Conservation (phyloP, 495 filamentous ascomycete species). For the Penicillium manginii region DNA sequence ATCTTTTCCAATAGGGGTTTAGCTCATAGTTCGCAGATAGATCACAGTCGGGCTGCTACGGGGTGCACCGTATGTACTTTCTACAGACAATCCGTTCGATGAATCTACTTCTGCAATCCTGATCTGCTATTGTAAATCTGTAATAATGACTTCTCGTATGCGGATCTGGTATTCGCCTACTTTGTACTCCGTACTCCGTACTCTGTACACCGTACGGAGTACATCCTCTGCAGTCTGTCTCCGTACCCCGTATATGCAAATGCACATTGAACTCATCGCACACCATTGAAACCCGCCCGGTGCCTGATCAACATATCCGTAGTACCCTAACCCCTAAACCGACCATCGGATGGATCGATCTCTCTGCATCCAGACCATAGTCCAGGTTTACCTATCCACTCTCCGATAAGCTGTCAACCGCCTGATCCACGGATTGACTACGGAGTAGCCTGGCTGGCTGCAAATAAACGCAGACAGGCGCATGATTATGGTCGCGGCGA, state of each 20-base stretch:
- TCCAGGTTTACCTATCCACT: background rate
- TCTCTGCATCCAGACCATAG: background rate
- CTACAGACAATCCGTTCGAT: background rate
- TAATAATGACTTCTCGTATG: background rate
- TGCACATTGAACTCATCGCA: background rate
- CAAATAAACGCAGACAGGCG: background rate
- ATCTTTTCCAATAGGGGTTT: background rate
- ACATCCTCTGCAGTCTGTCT: background rate
- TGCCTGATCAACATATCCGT: background rate
- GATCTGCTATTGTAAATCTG: constrained; percentile 7
- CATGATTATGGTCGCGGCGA: background rate
- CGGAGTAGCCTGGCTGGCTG: too few relatives aligned
- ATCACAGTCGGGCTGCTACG: background rate
- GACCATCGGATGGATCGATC: background rate
- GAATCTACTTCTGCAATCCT: background rate
- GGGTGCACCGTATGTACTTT: too few relatives aligned
- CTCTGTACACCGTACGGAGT: background rate
- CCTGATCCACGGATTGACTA: background rate
- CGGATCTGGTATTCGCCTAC: too few relatives aligned
- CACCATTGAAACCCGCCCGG: background rate
- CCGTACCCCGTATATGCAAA: too few relatives aligned
- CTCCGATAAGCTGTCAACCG: constrained; percentile 14
- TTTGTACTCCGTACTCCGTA: background rate
- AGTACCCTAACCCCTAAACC: background rate
- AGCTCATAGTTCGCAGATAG: background rate